These are phyloP conservation scores for Macrophomina phaseolina DNA, from an alignment of 2,329 filamentous ascomycete genomes.

Conservation along the genomic window DNA sequence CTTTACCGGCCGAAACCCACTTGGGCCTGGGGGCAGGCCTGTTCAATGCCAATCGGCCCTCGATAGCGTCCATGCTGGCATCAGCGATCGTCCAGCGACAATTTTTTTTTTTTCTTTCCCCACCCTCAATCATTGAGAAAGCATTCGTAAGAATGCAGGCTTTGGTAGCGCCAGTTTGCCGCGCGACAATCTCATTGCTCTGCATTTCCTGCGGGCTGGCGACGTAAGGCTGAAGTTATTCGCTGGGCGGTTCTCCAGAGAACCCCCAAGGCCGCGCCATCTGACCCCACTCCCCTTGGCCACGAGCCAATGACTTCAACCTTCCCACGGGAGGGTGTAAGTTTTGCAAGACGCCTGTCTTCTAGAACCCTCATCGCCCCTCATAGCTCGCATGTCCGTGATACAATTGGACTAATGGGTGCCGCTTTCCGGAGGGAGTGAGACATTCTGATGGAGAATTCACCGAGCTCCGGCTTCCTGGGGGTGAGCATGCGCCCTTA, in stretches of 20 bases:
- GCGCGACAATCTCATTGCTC: neutral
- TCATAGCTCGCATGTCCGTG: neutral
- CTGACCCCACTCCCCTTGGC: neutral
- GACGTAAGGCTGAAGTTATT: neutral
- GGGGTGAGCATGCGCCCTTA: neutral
- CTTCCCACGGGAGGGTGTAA: neutral
- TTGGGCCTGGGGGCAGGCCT: neutral
- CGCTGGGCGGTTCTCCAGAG: neutral
- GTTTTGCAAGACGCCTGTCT: neutral
- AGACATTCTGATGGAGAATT: conserved; percentile 13
- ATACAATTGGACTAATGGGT: neutral
- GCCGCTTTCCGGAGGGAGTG: conserved; percentile 5
- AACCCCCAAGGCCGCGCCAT: conserved; percentile 9
- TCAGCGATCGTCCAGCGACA: neutral
- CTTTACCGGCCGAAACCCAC: conserved; percentile 3
- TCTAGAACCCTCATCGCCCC: conserved; percentile 16
- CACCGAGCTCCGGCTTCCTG: conserved; percentile 11
- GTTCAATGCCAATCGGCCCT: neutral
- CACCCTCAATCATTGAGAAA: neutral
- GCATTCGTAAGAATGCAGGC: neutral
- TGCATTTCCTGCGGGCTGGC: neutral
- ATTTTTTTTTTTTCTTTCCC: conserved; percentile 4
- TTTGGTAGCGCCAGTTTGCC: conserved; percentile 2
- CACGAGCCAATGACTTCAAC: neutral
- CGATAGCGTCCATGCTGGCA: neutral